Evolutionary conservation across 108 stramenopile genomes (phyloP).

Genomic region (Skeletonema potamos): DNA sequence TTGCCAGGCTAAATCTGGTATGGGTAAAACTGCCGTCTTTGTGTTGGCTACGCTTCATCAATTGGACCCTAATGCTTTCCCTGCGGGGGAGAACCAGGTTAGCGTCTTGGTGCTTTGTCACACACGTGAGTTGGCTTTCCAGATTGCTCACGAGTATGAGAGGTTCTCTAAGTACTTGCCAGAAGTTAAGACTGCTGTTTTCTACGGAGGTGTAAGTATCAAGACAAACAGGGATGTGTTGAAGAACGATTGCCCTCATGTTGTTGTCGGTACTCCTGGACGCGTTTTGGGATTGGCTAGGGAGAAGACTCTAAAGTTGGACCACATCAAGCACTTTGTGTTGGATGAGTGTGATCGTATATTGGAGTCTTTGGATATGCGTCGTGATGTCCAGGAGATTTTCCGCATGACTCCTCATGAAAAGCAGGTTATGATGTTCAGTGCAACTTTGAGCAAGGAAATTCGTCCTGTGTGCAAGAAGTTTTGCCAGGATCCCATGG

Average conservation of each 20-base stretch:
- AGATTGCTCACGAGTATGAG: constrained; percentile 99
- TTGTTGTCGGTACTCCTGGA: constrained; percentile 99
- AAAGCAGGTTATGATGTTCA: constrained; percentile 99
- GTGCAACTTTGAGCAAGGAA: constrained; percentile 97
- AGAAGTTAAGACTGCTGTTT: constrained; percentile 96
- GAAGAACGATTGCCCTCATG: constrained; percentile 94
- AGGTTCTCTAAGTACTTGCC: constrained; percentile 99
- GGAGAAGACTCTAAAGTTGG: constrained; percentile 91
- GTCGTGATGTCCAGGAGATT: constrained; percentile 97
- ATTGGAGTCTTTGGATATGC: constrained; percentile 97
- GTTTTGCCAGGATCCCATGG: constrained; percentile 99
- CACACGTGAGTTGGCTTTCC: constrained; percentile 99
- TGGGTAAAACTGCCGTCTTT: constrained; percentile 99
- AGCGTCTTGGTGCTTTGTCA: constrained; percentile 96
- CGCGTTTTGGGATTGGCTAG: constrained; percentile 89
- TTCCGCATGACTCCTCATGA: constrained; percentile 99
- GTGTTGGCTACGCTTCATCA: constrained; percentile 98
- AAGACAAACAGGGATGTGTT: constrained; percentile 86
- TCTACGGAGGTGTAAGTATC: constrained; percentile 96
- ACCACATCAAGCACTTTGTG: constrained; percentile 98
- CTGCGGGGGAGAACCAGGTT: constrained; percentile 78
- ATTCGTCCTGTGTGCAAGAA: constrained; percentile 98
- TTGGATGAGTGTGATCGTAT: constrained; percentile 99
- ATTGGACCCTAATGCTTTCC: constrained; percentile 69
- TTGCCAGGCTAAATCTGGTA: constrained; percentile 99